phyloP scores from a whole-genome alignment of 345 rosid species.

The Moricandia arvensis region DNA sequence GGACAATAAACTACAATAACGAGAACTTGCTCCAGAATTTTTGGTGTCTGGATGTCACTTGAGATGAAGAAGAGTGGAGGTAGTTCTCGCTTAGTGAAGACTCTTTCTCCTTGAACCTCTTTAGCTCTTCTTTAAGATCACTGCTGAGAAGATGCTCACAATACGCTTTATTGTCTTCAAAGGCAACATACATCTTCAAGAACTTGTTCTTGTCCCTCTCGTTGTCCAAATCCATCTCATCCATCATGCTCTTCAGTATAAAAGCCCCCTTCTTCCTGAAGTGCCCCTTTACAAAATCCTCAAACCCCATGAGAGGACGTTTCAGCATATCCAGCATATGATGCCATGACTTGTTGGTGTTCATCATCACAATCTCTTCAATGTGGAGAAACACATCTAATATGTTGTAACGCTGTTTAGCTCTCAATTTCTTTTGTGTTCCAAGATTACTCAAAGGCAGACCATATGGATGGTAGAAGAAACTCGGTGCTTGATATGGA shows the following conservation, averaged over 20 bases:
- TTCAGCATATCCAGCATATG: slow-evolving; percentile 31
- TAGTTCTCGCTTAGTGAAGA: background rate
- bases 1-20: background rate
- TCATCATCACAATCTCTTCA: slow-evolving; percentile 30
- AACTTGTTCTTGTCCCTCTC: slow-evolving; percentile 26
- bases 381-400: slow-evolving; percentile 30
- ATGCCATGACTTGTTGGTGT: slow-evolving; percentile 22
- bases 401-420: slow-evolving; percentile 9
- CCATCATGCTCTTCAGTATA: slow-evolving; percentile 23
- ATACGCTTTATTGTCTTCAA: slow-evolving; percentile 22
- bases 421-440: background rate
- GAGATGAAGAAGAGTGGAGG: background rate
- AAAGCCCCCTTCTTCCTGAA: slow-evolving; percentile 24
- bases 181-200: slow-evolving; percentile 28
- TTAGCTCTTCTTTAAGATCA: slow-evolving; percentile 22
- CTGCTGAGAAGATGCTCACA: slow-evolving; percentile 32
- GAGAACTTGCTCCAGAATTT: background rate
- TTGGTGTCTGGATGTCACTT: background rate
- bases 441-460: slow-evolving; percentile 20
- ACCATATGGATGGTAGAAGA: slow-evolving; percentile 27
- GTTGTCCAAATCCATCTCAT: slow-evolving; percentile 20
- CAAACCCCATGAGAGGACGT: slow-evolving; percentile 18
- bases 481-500: slow-evolving; percentile 22
- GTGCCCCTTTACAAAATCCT: slow-evolving; percentile 30
- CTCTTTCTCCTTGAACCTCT: slow-evolving; percentile 17